Evolutionary conservation across 495 filamentous ascomycete species (phyloP).

Genomic region (Aspergillus sparsus): DNA sequence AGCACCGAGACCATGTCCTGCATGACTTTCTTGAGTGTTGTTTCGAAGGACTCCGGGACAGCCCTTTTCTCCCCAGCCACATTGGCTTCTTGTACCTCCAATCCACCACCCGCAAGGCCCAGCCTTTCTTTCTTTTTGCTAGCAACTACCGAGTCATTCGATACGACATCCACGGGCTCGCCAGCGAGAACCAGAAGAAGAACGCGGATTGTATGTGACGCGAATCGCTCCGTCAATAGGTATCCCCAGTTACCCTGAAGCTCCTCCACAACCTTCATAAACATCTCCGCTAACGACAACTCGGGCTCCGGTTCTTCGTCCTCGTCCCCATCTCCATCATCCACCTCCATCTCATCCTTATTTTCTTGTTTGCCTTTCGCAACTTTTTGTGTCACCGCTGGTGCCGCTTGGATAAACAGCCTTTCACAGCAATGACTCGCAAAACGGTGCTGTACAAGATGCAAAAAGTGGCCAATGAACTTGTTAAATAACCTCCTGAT

Average conservation of each 20-base stretch:
- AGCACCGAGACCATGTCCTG: conserved; percentile 67
- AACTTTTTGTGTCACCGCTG: conserved; percentile 66
- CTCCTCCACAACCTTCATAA: conserved; percentile 78
- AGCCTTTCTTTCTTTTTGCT: conserved; percentile 90
- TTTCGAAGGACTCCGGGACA: conserved; percentile 77
- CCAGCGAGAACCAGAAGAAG: conserved; percentile 85
- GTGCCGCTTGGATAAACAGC: conserved; percentile 79
- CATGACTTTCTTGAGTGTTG: conserved; percentile 77
- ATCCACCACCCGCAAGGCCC: conserved; percentile 38
- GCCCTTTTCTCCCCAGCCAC: conserved; percentile 41
- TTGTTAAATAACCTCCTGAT: conserved; percentile 81
- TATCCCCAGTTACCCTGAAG: conserved; percentile 80
- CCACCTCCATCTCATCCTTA: conserved; percentile 22
- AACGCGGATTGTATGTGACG: conserved; percentile 85
- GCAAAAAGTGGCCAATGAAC: conserved; percentile 85
- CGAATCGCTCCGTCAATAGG: conserved; percentile 82
- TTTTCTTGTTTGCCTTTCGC: conserved; percentile 50
- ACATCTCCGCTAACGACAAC: conserved; percentile 79
- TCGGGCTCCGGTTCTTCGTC: conserved; percentile 40
- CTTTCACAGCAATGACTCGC: conserved; percentile 96
- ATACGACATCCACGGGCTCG: conserved; percentile 64
- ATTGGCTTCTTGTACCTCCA: conserved; percentile 40
- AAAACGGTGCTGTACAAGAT: conserved; percentile 90
- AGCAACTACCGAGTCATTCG: conserved; percentile 69
- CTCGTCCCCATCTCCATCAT: conserved; percentile 30